A percentile compares a stretch with the other conserved stretches of the same genome.
Evolutionary conservation across 2,329 filamentous ascomycete species (phyloP).

Genomic region (Knufia petricola): DNA sequence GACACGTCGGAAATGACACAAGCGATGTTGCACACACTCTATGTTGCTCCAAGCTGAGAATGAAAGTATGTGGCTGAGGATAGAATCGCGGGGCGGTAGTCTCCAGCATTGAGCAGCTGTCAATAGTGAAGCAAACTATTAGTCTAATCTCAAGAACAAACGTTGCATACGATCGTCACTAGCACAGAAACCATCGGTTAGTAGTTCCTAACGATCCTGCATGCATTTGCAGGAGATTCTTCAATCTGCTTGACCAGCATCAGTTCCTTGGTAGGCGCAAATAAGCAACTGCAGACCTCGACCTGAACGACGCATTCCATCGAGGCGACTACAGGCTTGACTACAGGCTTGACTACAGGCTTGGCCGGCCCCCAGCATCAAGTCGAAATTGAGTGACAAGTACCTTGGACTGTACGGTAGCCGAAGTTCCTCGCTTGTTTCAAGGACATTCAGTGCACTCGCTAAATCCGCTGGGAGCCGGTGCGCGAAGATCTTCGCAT

Average conservation of each 20-base stretch:
- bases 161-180: neutral
- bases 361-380: neutral
- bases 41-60: neutral
- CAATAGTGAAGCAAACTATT: neutral
- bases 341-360: neutral
- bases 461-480: neutral
- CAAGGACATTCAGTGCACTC: neutral
- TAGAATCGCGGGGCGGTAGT: neutral
- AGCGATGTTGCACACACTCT: neutral
- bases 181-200: neutral
- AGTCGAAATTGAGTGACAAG: too few relatives aligned
- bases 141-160: neutral
- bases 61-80: neutral
- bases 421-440: neutral
- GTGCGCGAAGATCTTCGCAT: neutral
- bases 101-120: neutral
- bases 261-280: too few relatives aligned
- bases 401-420: too few relatives aligned
- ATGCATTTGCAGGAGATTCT: neutral
- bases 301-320: neutral
- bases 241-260: neutral
- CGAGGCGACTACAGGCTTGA: neutral
- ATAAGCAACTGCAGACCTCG: neutral
- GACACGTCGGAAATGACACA: too few relatives aligned
- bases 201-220: neutral